These are phyloP conservation scores for Diaporthe helianthi DNA, from an alignment of 2,329 filamentous ascomycete species.

Conservation along the genomic window DNA sequence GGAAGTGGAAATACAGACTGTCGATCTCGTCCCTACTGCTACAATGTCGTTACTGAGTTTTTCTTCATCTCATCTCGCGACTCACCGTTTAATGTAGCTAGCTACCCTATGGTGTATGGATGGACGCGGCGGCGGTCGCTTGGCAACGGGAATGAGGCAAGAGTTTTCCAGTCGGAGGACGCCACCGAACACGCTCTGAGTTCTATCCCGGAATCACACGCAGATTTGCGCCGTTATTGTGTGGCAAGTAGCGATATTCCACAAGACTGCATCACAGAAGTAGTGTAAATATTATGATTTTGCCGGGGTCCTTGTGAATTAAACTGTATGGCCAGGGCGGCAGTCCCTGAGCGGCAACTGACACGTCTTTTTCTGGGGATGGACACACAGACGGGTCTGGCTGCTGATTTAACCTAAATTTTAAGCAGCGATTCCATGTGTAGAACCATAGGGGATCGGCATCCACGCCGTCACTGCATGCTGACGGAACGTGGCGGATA, in stretches of 20 bases:
- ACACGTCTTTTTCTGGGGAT: not conserved
- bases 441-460: not conserved
- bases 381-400: not conserved
- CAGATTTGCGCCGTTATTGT: not conserved
- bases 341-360: not conserved
- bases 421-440: constrained; percentile 17
- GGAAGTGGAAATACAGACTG: not conserved
- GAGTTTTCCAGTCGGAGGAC: not conserved
- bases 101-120: not conserved
- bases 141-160: constrained; percentile 9
- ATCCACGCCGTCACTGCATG: constrained; percentile 13
- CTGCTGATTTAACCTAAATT: constrained; percentile 15
- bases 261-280: not conserved
- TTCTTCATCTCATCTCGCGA: constrained; percentile 16
- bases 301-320: not conserved
- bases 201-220: not conserved
- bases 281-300: not conserved
- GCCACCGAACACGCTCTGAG: not conserved
- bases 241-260: not conserved
- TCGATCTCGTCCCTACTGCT: constrained; percentile 1
- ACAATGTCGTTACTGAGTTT: not conserved
- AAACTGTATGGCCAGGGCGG: not conserved
- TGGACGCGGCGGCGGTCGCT: constrained; percentile 16
- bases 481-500: not conserved
- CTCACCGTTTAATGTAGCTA: constrained; percentile 16